Evolutionary conservation across 495 filamentous ascomycete species (phyloP).

Genomic region (Lophium mytilinum): DNA sequence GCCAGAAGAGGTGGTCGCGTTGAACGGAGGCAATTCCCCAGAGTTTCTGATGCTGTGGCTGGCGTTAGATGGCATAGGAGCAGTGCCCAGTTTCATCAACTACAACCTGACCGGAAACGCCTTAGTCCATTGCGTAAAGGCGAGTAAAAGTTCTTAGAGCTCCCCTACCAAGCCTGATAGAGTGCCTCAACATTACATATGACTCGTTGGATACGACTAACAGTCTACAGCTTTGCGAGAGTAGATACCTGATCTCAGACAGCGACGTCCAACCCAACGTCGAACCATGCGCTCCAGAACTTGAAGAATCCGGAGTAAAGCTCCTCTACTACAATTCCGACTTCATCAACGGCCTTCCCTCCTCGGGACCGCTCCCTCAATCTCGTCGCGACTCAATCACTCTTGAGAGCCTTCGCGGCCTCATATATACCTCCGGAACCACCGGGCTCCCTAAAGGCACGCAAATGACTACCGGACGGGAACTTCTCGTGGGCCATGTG

Average conservation of each 20-base stretch:
- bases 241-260: constrained; percentile 31
- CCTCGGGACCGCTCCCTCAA: constrained; percentile 9
- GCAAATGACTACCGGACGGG: constrained; percentile 27
- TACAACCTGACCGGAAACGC: constrained; percentile 33
- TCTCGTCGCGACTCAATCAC: constrained; percentile 3
- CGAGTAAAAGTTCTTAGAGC: background rate
- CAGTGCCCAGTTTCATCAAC: constrained; percentile 38
- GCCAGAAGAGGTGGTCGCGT: constrained; percentile 35
- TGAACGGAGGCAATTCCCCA: constrained; percentile 33
- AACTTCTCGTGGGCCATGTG: constrained; percentile 16
- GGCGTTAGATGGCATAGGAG: constrained; percentile 41
- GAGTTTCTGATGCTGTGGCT: constrained; percentile 41
- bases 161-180: background rate
- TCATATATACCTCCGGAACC: constrained; percentile 38
- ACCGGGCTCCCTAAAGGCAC: constrained; percentile 47
- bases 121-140: constrained; percentile 33
- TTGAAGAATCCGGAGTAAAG: constrained; percentile 20
- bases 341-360: constrained; percentile 5
- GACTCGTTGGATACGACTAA: background rate
- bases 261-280: constrained; percentile 26
- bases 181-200: background rate
- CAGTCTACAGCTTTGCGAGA: constrained; percentile 19
- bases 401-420: constrained; percentile 6
- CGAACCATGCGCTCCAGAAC: constrained; percentile 26
- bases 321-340: constrained; percentile 16